Evolutionary conservation across 2,329 filamentous ascomycete genomes (phyloP).

Genomic region (Dothideomycetes sp.): DNA sequence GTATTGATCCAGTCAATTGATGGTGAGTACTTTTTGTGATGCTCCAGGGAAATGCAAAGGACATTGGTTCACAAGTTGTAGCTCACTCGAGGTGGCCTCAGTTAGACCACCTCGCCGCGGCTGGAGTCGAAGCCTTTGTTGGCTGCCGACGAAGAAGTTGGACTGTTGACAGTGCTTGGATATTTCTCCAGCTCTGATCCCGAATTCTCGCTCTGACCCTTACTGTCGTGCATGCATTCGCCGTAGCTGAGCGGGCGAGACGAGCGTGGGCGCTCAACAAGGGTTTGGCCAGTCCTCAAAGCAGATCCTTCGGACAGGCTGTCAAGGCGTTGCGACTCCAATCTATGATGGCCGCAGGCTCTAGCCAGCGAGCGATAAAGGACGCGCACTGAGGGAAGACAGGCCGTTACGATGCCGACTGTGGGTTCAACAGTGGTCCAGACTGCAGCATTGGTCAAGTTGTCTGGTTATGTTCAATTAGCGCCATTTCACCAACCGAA

Average conservation of each 20-base stretch:
- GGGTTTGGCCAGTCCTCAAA: not conserved
- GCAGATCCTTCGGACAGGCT: not conserved
- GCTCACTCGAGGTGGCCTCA: too few relatives aligned
- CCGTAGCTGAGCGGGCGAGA: not conserved
- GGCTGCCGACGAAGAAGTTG: too few relatives aligned
- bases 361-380: not conserved
- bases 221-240: not conserved
- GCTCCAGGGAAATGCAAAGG: too few relatives aligned
- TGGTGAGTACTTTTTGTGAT: too few relatives aligned
- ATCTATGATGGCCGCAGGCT: not conserved
- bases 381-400: constrained; percentile 7
- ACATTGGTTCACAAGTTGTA: too few relatives aligned
- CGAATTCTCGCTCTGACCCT: not conserved
- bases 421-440: constrained; percentile 13
- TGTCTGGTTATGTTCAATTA: constrained; percentile 2
- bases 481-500: not conserved
- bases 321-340: not conserved
- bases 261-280: not conserved
- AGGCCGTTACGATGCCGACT: constrained; percentile 11
- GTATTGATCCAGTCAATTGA: too few relatives aligned
- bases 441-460: constrained; percentile 9
- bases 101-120: too few relatives aligned
- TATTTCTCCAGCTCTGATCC: too few relatives aligned
- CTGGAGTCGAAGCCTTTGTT: too few relatives aligned
- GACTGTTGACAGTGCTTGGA: too few relatives aligned